These are phyloP conservation scores for Yamadazyma epiphylla DNA, from an alignment of 1,139 yeast genomes.

Conservation along the genomic window DNA sequence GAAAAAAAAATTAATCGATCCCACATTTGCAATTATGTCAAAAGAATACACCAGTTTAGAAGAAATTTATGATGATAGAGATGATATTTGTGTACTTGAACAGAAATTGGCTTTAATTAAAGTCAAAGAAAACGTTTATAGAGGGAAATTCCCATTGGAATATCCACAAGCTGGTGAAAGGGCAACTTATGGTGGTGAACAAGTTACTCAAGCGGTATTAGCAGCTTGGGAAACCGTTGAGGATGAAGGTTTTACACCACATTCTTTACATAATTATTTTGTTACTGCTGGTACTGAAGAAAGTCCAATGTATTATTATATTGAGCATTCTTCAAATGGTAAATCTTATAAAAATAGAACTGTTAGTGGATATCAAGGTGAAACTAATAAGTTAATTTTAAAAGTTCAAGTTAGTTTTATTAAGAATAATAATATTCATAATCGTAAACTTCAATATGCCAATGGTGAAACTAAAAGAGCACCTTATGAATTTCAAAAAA, in stretches of 20 bases:
- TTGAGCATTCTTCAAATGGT: slow-evolving; percentile 27
- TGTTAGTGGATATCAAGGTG: slow-evolving; percentile 27
- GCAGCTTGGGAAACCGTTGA: slow-evolving; percentile 41
- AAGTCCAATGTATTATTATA: slow-evolving; percentile 24
- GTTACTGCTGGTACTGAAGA: slow-evolving; percentile 29
- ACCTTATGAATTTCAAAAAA: slow-evolving; percentile 31
- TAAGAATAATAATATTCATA: slow-evolving; percentile 21
- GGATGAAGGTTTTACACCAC: slow-evolving; percentile 34
- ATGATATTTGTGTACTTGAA: slow-evolving; percentile 18
- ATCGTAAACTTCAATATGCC: slow-evolving; percentile 8
- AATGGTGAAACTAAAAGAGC: slow-evolving; percentile 15
- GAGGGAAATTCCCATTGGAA: slow-evolving; percentile 37
- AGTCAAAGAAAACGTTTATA: slow-evolving; percentile 10
- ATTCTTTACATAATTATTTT: slow-evolving; percentile 39
- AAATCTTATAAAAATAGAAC: slow-evolving; percentile 28
- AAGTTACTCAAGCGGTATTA: slow-evolving; percentile 28
- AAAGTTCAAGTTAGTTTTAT: slow-evolving; percentile 31
- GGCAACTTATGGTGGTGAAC: slow-evolving; percentile 43
- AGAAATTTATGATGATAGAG: slow-evolving; percentile 15
- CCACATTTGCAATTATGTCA: too few relatives aligned
- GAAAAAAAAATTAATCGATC: neutral
- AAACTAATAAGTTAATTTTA: slow-evolving; percentile 23
- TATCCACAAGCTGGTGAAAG: slow-evolving; percentile 26
- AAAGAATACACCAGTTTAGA: slow-evolving; percentile 5
- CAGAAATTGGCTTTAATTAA: slow-evolving; percentile 18